Conservation (phyloP, 768 basidiomycete species). For the Cystofilobasidium ferigula region DNA sequence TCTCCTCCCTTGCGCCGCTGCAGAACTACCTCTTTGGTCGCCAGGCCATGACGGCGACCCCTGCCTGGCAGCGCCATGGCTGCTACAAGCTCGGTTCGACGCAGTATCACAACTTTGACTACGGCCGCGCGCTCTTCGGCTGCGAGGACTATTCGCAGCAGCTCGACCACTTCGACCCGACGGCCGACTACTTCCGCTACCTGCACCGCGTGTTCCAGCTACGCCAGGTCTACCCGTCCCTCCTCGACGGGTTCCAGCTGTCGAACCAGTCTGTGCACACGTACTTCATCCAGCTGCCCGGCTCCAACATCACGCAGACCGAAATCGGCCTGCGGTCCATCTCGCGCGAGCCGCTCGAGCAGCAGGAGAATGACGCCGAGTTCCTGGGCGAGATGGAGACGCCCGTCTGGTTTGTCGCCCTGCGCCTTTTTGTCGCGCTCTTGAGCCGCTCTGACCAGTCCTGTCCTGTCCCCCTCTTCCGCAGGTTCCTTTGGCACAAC, state of each 20-base stretch:
- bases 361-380: constrained; percentile 44
- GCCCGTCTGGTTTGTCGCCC: constrained; percentile 36
- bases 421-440: neutral
- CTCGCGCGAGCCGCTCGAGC: constrained; percentile 53
- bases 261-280: constrained; percentile 79
- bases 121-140: constrained; percentile 60
- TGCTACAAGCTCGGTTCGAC: constrained; percentile 81
- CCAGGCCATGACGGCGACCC: constrained; percentile 75
- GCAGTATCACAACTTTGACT: constrained; percentile 88
- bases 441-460: neutral
- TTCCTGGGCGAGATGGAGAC: constrained; percentile 42
- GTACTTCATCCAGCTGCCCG: constrained; percentile 61
- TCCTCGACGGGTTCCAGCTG: constrained; percentile 78
- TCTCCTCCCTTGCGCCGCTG: neutral
- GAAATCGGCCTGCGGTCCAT: constrained; percentile 84
- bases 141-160: constrained; percentile 84
- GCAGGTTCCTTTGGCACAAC: constrained; percentile 74
- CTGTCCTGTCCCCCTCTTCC: neutral
- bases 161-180: constrained; percentile 84
- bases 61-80: constrained; percentile 84
- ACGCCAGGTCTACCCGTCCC: constrained; percentile 54
- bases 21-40: constrained; percentile 47
- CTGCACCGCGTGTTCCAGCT: constrained; percentile 53
- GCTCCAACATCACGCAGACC: constrained; percentile 66
- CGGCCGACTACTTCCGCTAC: constrained; percentile 40